Evolutionary conservation across 345 rosid genomes (phyloP).

Genomic region (Syzygium jambos): DNA sequence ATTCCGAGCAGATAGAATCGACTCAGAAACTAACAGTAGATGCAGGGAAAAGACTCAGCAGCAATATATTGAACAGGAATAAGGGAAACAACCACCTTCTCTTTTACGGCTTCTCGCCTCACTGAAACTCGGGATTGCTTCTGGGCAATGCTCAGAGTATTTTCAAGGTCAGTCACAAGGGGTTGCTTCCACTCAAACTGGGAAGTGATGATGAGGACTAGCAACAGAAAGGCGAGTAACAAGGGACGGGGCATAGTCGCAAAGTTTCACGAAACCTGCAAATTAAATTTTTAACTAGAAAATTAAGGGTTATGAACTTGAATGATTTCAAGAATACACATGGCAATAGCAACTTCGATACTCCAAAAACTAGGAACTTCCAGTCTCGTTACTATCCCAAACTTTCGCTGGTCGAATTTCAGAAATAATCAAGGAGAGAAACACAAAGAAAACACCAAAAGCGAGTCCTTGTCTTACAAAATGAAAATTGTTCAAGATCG

Average conservation of each 20-base stretch:
- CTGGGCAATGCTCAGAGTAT: constrained; percentile 31
- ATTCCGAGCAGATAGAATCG: not conserved
- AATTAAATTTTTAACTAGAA: not conserved
- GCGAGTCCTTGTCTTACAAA: not conserved
- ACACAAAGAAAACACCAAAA: not conserved
- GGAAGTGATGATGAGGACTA: constrained; percentile 70
- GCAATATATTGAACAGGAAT: not conserved
- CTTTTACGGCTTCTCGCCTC: constrained; percentile 71
- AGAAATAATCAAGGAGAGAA: not conserved
- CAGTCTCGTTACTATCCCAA: not conserved
- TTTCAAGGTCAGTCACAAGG: constrained; percentile 54
- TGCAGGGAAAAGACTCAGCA: not conserved
- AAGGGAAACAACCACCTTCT: constrained; percentile 41
- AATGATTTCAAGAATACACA: not conserved
- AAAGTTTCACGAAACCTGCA: constrained; percentile 5
- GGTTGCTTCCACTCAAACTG: constrained; percentile 96
- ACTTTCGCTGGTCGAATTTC: not conserved
- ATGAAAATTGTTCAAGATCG: not conserved
- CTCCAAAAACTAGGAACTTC: not conserved
- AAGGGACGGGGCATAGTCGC: constrained; percentile 69
- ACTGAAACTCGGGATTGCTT: constrained; percentile 49
- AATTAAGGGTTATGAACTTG: not conserved
- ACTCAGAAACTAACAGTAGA: not conserved
- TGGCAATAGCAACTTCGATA: not conserved
- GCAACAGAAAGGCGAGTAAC: constrained; percentile 61